phyloP scores from a whole-genome alignment of 2,329 filamentous ascomycete genomes.

The Furcasterigmium sp. region DNA sequence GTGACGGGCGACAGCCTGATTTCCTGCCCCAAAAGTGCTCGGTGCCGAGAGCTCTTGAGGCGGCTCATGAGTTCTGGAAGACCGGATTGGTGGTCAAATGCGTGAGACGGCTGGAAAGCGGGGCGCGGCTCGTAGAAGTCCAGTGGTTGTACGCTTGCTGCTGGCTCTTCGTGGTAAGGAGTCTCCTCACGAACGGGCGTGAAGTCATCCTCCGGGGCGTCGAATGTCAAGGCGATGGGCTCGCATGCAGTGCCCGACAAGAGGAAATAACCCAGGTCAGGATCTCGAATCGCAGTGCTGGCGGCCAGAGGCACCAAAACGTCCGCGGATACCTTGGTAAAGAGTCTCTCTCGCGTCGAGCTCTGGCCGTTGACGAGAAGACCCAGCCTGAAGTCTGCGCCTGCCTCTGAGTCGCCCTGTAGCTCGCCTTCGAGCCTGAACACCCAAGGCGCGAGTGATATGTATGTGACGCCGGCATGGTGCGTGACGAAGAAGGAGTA shows the following conservation, averaged over 20 bases:
- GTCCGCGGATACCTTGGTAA: constrained; percentile 44
- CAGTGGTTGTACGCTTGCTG: constrained; percentile 38
- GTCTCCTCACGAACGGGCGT: constrained; percentile 36
- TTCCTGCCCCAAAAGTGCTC: constrained; percentile 59
- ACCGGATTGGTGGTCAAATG: constrained; percentile 51
- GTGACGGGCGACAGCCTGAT: constrained; percentile 66
- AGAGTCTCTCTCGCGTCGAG: constrained; percentile 50
- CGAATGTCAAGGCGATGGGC: constrained; percentile 54
- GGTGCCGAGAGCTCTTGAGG: constrained; percentile 54
- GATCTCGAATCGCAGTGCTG: constrained; percentile 49
- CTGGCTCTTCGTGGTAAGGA: constrained; percentile 34
- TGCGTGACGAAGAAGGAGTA: constrained; percentile 61
- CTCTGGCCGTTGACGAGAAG: constrained; percentile 54
- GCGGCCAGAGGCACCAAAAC: constrained; percentile 46
- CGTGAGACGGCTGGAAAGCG: constrained; percentile 57
- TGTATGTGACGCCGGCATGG: constrained; percentile 52
- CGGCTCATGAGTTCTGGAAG: constrained; percentile 51
- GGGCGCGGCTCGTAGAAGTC: constrained; percentile 60
- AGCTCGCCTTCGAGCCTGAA: constrained; percentile 60
- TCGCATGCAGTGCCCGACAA: constrained; percentile 55
- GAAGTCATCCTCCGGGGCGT: constrained; percentile 49
- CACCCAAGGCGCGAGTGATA: constrained; percentile 58
- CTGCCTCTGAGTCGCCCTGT: constrained; percentile 47
- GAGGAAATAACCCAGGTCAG: constrained; percentile 59
- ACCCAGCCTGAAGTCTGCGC: constrained; percentile 57